A percentile compares a stretch with the other conserved stretches of the same genome.
Evolutionary conservation across 2,329 filamentous ascomycete genomes (phyloP).

Genomic region (Fusarium staphyleae): DNA sequence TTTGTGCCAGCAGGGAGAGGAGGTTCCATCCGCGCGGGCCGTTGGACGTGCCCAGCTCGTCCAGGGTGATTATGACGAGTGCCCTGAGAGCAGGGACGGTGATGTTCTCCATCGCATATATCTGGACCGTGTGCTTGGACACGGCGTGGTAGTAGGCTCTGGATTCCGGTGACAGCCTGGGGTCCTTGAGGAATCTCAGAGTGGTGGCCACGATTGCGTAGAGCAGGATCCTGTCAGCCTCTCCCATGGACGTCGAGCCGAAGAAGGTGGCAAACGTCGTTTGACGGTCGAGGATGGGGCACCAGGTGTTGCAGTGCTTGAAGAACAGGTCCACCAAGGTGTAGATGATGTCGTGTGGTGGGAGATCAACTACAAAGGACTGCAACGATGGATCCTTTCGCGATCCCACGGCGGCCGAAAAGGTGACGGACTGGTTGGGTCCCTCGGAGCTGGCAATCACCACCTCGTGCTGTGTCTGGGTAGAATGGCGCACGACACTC

Average conservation of each 20-base stretch:
- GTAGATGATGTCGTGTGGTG: conserved; percentile 66
- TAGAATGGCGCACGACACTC: conserved; percentile 17
- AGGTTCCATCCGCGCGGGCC: conserved; percentile 53
- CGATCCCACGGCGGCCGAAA: background rate
- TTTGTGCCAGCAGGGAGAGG: conserved; percentile 49
- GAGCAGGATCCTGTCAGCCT: conserved; percentile 51
- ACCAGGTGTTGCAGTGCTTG: conserved; percentile 70
- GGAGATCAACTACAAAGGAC: conserved; percentile 57
- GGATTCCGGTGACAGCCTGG: conserved; percentile 48
- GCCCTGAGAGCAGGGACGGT: conserved; percentile 50
- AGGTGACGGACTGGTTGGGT: background rate
- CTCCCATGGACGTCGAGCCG: conserved; percentile 49
- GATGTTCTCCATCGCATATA: conserved; percentile 53
- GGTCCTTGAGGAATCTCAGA: conserved; percentile 51
- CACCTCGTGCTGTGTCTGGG: conserved; percentile 10
- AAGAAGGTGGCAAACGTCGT: conserved; percentile 52
- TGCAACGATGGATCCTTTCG: conserved; percentile 42
- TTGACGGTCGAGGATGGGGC: conserved; percentile 54
- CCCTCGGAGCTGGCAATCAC: conserved; percentile 3
- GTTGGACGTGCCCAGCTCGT: conserved; percentile 53
- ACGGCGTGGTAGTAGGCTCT: conserved; percentile 49
- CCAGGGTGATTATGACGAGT: conserved; percentile 51
- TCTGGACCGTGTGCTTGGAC: conserved; percentile 50
- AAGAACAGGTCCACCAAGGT: conserved; percentile 68
- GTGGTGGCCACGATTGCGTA: conserved; percentile 55